A percentile compares a stretch with the other conserved stretches of the same genome.
These are phyloP conservation scores for Blastobotrys mokoenaii DNA, from an alignment of 805 yeast species.

Conservation along the genomic window DNA sequence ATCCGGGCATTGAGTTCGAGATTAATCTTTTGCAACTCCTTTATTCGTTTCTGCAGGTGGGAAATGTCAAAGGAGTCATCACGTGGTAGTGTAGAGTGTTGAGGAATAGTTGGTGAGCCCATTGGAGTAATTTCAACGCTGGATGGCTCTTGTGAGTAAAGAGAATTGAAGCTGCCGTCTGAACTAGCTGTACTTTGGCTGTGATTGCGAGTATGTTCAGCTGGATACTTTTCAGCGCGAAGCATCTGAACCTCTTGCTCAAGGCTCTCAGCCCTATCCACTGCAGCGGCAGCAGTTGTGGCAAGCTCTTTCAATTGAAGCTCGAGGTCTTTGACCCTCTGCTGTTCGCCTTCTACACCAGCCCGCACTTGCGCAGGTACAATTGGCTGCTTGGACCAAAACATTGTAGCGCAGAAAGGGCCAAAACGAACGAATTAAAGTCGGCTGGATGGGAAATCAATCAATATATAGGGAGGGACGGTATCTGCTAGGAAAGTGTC, in stretches of 20 bases:
- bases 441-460: too few species aligned
- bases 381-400: constrained; percentile 8
- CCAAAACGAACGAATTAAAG: not conserved
- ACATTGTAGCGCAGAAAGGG: not conserved
- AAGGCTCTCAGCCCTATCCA: constrained; percentile 17
- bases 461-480: too few species aligned
- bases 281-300: constrained; percentile 19
- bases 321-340: constrained; percentile 18
- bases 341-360: constrained; percentile 19
- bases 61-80: not conserved
- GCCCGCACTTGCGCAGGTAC: constrained; percentile 8
- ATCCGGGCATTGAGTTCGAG: not conserved
- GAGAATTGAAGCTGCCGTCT: not conserved
- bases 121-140: not conserved
- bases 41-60: constrained; percentile 4
- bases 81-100: not conserved
- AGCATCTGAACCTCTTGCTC: constrained; percentile 18
- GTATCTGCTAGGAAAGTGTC: too few species aligned
- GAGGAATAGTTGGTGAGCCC: not conserved
- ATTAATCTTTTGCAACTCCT: constrained; percentile 3
- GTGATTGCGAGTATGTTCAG: not conserved
- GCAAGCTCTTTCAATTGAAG: constrained; percentile 19
- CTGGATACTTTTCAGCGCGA: constrained; percentile 2
- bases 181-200: not conserved
- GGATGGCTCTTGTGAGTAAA: not conserved